Base-by-base conservation (phyloP, 148 eudicot species). In the Chenopodium formosanum region DNA sequence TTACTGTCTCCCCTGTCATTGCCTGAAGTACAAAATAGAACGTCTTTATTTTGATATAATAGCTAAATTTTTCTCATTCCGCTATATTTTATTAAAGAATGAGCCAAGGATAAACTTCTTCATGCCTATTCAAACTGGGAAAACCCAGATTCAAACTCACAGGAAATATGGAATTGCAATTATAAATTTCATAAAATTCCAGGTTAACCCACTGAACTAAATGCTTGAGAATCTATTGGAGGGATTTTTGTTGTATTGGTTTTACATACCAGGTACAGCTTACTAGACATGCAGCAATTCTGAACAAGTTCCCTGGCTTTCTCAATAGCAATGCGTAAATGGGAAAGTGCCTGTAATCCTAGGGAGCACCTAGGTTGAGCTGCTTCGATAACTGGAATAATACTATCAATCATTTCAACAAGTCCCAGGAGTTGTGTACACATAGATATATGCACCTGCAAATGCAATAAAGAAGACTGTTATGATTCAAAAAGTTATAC, bases 401-500 rank as follows among this genome's bases (percentile, higher is more conserved):
- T 84, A 58, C 76, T 87, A 58, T 86, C 82, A 78, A 93, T 81
- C 79, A 81, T 85, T 62, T 81, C 87, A 70, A 93, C 88, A 87
- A 91, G 78, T 46, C 69, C 79, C 70, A 86, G 70, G 75, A 93
- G 84, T 74, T 86, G 85, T 78, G 85, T 88, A 86, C 97, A 95
- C 89, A 95, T 91, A 65, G 69, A 87, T 79, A 80, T 86, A 87
- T 95, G 98, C 82, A 92, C 97, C 98, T 95, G 91, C 67, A 68
- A 14, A 44, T 77, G 27, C 5, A 25, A 64, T 16, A 73, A 65
- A 47, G 29, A 17, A 14, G 19, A 44, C 4, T 22, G 47, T 46
- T 67, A 23, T 78, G 19, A 31, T 46, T 69, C 68, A 37, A 23
- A 34, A 60, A 56, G 53, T 58, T 63, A 53, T 47, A 20, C 11